Evolutionary conservation across 176 grass and related monocot genomes (phyloP), one percentile per base, ranked within the genome.

Genomic region (Chloris gayana): DNA sequence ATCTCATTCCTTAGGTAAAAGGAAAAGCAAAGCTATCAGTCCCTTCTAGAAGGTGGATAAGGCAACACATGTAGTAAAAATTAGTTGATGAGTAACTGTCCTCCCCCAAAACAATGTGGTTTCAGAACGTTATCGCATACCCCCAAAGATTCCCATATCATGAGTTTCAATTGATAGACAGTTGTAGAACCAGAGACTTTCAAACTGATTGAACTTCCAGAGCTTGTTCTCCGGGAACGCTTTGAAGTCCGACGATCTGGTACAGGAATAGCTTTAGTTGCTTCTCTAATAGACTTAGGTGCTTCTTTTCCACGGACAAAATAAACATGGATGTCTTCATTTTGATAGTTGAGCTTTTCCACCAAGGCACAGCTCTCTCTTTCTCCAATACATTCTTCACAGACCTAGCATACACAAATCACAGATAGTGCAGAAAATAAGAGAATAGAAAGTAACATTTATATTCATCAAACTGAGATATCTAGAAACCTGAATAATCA

Each of bases 101-200:
- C 7, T 72, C 31, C 9, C 25, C 64, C 14, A 42, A 67, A 7
- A 22, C 26, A 61, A 31, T 71, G 17, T 13, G 31, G 18, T 38
- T 85, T 71, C 2, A 14, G 75, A 78, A 42, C 70, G 18, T 62
- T 62, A n/a, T 57, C 12, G 73, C 82, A 72, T 99, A 99, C 96
- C 92, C 96, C 96, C 77, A 99, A 91, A 67, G 96, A 94, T 81
- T 99, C 93, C 96, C 96, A 99, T 83, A 99, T 95, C 96, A 99
- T 95, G 84, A 99, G 91, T 87, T 99, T 99, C 76, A 99, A 91
- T 72, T 99, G 92, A 87, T 93, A 95, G 67, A 99, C 64, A 0
- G 92, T 80, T 73, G 96, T 99, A 47, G 96, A 91, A 71, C 92
- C 88, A 81, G 96, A 99, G 44, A 99, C 96, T 69, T 75, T 95